Percentiles rank a stretch among this genome's conserved stretches.
Conservation (phyloP, 345 rosid species). For the Erucastrum elatum region DNA sequence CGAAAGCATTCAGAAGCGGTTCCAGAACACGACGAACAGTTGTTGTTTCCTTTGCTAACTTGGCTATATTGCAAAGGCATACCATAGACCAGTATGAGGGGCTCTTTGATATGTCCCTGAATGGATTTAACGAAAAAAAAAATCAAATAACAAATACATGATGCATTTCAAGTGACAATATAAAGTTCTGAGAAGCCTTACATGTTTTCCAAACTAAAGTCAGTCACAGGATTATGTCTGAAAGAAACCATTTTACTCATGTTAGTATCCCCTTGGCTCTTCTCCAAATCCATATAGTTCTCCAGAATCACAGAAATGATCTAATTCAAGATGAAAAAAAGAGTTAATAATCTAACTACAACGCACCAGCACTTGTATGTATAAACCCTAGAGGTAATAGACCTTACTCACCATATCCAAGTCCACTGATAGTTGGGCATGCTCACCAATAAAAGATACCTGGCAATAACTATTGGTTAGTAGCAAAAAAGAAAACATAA, state of each 20-base stretch:
- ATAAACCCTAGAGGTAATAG: background rate
- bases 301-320: slow-evolving; percentile 83
- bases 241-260: slow-evolving; percentile 46
- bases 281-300: slow-evolving; percentile 61
- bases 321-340: slow-evolving; percentile 46
- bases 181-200: slow-evolving; percentile 41
- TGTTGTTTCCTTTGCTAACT: slow-evolving; percentile 80
- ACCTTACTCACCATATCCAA: slow-evolving; percentile 71
- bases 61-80: slow-evolving; percentile 74
- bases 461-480: slow-evolving; percentile 38
- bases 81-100: slow-evolving; percentile 89
- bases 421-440: slow-evolving; percentile 84
- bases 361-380: slow-evolving; percentile 9
- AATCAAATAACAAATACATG: slow-evolving; percentile 28
- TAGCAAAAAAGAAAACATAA: background rate
- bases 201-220: slow-evolving; percentile 54
- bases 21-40: slow-evolving; percentile 88
- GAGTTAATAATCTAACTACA: slow-evolving; percentile 15
- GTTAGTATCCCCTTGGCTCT: slow-evolving; percentile 43
- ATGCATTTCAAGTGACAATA: background rate
- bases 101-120: slow-evolving; percentile 69
- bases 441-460: slow-evolving; percentile 90
- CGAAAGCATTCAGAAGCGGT: slow-evolving; percentile 83
- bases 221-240: slow-evolving; percentile 38
- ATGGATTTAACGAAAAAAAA: slow-evolving; percentile 3